Evolutionary conservation across 768 basidiomycete genomes (phyloP).

Genomic region (Gyrodon lividus): DNA sequence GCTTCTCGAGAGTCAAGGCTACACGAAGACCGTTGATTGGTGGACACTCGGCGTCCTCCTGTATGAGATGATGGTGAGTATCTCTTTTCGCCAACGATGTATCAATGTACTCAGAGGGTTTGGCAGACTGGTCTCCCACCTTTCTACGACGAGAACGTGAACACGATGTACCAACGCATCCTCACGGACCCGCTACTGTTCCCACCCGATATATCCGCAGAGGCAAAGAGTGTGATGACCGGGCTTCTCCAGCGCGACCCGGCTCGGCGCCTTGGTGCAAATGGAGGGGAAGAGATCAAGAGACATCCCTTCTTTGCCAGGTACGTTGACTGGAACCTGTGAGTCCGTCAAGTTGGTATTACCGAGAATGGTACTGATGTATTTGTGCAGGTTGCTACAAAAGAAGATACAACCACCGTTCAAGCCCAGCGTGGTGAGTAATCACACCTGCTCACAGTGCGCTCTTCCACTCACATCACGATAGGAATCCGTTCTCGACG

Average conservation of each 20-base stretch:
- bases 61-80: slow-evolving; percentile 89
- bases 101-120: slow-evolving; percentile 6
- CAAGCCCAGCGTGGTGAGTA: slow-evolving; percentile 90
- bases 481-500: slow-evolving; percentile 89
- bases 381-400: slow-evolving; percentile 57
- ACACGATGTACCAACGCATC: slow-evolving; percentile 97
- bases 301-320: slow-evolving; percentile 92
- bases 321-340: slow-evolving; percentile 90
- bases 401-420: slow-evolving; percentile 98
- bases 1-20: slow-evolving; percentile 92
- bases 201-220: slow-evolving; percentile 81
- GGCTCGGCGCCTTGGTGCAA: slow-evolving; percentile 77
- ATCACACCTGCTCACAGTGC: background rate
- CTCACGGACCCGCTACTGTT: slow-evolving; percentile 91
- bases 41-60: slow-evolving; percentile 96
- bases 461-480: slow-evolving; percentile 4
- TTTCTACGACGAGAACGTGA: slow-evolving; percentile 98
- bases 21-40: slow-evolving; percentile 99
- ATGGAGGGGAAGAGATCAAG: slow-evolving; percentile 96
- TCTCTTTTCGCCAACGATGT: background rate
- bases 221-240: slow-evolving; percentile 87
- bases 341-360: slow-evolving; percentile 22
- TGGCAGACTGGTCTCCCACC: slow-evolving; percentile 89
- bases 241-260: slow-evolving; percentile 91
- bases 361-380: slow-evolving; percentile 2